Evolutionary conservation across 2,329 filamentous ascomycete species (phyloP), one percentile per base, ranked within the genome.

Genomic region (Teratosphaeria viscida): DNA sequence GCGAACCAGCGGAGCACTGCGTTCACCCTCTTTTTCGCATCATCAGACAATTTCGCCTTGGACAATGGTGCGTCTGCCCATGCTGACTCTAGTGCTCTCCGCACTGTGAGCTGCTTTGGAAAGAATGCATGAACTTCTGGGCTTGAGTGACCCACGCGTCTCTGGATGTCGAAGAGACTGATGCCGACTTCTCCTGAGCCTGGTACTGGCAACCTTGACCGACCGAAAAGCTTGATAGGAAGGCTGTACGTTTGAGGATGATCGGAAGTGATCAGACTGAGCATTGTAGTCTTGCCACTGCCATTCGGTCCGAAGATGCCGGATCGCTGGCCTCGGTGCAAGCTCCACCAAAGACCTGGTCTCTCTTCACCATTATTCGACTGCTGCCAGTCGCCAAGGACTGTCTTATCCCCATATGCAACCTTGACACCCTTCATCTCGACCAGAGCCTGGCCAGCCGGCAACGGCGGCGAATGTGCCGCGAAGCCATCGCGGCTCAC

Each of bases 81-180:
- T 0, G 92, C 91, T 56, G 87, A 92, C 70, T 94, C 90, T 0
- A 99, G 72, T 0, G 90, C 82, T 56, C 87, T 81, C 1, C 90
- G 83, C 10, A 96, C 76, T 0, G 85, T 87, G 54, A 96, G 78
- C 39, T 82, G 79, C 55, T 87, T 86, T 0, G 94, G 92, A 76
- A 97, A 96, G 73, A 95, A 91, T 57, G 90, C 86, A 68, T 97
- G 92, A 4, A 97, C 88, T 71, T 97, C 94, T 0, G 94, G 94
- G 62, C 90, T 95, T 0, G 91, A 94, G 72, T 97, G 92, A 11
- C 94, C 94, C 64, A 99, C 89, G 27, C 89, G 86, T 0, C 85
- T 81, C 72, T 97, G 94, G 7, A 99, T 84, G 63, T 97, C 92
- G 79, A 95, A 97, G 60, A 96, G 88, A 0, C 90, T 95, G 37